These are phyloP conservation scores for Asterophora parasitica DNA, from an alignment of 768 basidiomycete genomes.

Conservation along the genomic window DNA sequence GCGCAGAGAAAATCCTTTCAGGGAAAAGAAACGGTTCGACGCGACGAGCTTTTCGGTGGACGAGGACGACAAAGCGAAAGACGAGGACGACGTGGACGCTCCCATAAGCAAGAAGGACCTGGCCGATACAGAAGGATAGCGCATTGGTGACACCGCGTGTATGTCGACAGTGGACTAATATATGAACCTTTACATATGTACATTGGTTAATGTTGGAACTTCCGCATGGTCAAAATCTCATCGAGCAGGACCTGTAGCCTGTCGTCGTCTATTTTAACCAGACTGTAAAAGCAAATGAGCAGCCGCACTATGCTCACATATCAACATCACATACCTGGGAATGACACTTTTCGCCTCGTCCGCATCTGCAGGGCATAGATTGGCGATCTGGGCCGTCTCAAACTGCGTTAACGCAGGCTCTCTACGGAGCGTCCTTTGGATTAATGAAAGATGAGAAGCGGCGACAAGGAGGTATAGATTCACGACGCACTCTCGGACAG, in stretches of 20 bases:
- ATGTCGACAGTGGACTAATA: background rate
- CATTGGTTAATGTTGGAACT: conserved; percentile 67
- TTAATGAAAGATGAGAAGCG: background rate
- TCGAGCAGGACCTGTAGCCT: conserved; percentile 74
- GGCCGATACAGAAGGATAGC: conserved; percentile 51
- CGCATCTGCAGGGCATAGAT: conserved; percentile 79
- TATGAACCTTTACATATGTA: background rate
- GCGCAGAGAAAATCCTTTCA: conserved; percentile 57
- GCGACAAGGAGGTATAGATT: background rate
- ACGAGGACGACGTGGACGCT: conserved; percentile 34
- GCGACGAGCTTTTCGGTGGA: conserved; percentile 45
- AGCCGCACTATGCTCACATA: background rate
- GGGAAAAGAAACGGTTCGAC: conserved; percentile 66
- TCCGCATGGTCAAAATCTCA: conserved; percentile 87
- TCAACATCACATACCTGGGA: conserved; percentile 57
- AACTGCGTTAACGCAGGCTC: conserved; percentile 82
- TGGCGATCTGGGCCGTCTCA: conserved; percentile 90
- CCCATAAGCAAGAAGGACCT: conserved; percentile 36
- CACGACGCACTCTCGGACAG: conserved; percentile 77
- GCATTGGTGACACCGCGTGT: background rate
- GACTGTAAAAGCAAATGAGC: conserved; percentile 35
- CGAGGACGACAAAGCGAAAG: conserved; percentile 26
- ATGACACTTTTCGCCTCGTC: conserved; percentile 92
- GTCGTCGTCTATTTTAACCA: conserved; percentile 88
- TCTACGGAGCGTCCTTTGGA: conserved; percentile 65